These are phyloP conservation scores for Podila verticillata DNA, from an alignment of 192 early-diverging fungal species.

Conservation along the genomic window DNA sequence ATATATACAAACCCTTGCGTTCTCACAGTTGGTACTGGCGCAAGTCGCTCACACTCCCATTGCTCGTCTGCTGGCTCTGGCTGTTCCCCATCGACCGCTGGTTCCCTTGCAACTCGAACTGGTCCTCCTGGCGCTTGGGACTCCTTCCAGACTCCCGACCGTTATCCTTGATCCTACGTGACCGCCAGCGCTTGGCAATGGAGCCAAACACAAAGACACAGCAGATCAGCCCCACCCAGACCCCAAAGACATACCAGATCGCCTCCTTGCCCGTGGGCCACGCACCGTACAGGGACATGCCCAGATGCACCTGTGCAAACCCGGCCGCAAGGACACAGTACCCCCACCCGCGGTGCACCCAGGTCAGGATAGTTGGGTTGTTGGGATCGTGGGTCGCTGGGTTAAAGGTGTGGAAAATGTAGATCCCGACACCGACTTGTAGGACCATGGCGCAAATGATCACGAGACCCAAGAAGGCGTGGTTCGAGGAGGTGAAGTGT, in stretches of 20 bases:
- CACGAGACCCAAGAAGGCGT: constrained; percentile 16
- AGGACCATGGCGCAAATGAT: constrained; percentile 12
- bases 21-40: no score
- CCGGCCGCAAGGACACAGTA: not conserved
- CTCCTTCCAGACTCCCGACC: no score
- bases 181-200: not conserved
- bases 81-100: no score
- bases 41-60: no score
- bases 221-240: not conserved
- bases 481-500: not conserved
- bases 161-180: not conserved
- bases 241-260: not conserved
- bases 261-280: constrained; percentile 4
- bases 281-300: not conserved
- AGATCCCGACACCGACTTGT: constrained; percentile 23
- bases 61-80: no score
- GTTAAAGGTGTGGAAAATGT: constrained; percentile 29
- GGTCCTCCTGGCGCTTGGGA: no score
- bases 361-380: constrained; percentile 2
- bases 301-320: constrained; percentile 3
- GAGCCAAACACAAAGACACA: constrained; percentile 2
- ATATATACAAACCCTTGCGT: no score
- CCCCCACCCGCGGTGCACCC: constrained; percentile 6
- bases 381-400: not conserved
- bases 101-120: no score